These are phyloP conservation scores for Tylopilus felleus DNA, from an alignment of 768 basidiomycete genomes.

Conservation along the genomic window DNA sequence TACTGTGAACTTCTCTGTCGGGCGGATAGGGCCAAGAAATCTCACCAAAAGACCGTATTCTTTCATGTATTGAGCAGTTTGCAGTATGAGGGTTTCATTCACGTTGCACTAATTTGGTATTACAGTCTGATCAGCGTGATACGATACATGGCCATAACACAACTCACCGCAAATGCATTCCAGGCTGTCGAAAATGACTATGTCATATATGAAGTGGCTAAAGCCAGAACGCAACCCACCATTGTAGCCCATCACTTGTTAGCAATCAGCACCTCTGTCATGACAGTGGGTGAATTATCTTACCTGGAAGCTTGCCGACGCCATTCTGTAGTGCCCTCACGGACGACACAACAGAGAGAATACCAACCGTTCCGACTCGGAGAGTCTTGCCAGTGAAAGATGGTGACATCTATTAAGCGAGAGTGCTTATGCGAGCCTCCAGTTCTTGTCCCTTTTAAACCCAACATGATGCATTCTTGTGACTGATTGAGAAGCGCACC, in stretches of 20 bases:
- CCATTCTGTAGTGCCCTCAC: constrained; percentile 26
- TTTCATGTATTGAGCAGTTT: constrained; percentile 51
- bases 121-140: not conserved
- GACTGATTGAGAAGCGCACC: constrained; percentile 1
- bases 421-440: not conserved
- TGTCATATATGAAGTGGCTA: constrained; percentile 2
- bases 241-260: constrained; percentile 32
- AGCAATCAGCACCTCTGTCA: constrained; percentile 4
- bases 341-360: constrained; percentile 12
- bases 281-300: not conserved
- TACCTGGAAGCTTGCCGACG: constrained; percentile 32
- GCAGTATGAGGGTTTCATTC: constrained; percentile 47
- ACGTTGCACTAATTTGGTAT: constrained; percentile 48
- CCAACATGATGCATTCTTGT: not conserved
- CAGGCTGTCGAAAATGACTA: constrained; percentile 42
- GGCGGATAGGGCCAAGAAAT: not conserved
- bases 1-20: constrained; percentile 4
- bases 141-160: not conserved
- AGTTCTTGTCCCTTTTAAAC: not conserved
- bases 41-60: constrained; percentile 48
- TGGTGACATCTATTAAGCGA: not conserved
- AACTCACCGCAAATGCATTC: constrained; percentile 60
- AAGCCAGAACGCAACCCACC: constrained; percentile 14
- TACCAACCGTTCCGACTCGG: constrained; percentile 3
- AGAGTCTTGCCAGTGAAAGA: too few species aligned